Base-by-base conservation (phyloP, 169 alveolate genomes). In the Plasmodium coatneyi region DNA sequence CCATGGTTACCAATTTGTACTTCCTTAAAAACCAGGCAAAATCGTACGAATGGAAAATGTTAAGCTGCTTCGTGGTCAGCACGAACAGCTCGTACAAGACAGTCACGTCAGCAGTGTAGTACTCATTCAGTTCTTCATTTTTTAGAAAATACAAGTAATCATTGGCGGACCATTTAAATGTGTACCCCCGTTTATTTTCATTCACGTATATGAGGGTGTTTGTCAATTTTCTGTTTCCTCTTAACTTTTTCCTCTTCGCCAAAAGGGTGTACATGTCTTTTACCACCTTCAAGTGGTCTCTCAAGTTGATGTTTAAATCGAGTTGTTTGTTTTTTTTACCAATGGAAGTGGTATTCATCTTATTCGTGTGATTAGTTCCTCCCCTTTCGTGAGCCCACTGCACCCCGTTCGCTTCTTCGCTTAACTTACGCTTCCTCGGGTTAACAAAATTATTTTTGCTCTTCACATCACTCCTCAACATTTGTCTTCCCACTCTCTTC, bases 401-500 rank as follows among this genome's bases (percentile, higher is more conserved):
- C 5, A 0, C 19, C 19, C 70, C 78, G 22, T 49, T 41, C 22
- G 41, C 19, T 49, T 49, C 71, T 14, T 78, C 46, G 32, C 36
- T 87, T 87, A n/a, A 39, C 22, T 87, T 79, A 7, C 82, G 83
- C 71, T 87, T 79, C 82, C 93, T 87, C 80, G 93, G 93, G 39
- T 87, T 87, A 54, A 87, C 71, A 87, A 87, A 87, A 41, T 79
- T 32, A 1, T 28, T 87, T 87, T 78, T 87, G 30, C 32, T 5
- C 46, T 82, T 82, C 52, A 66, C 36, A 66, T 66, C 46, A 46
- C 22, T 36, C 30, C 49, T 82, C n/a, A 66, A 60, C 70, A 54
- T 81, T 81, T 81, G 66, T 14, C 54, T n/a, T 14, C 49, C 54
- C 16, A 22, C 89, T 54, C 39, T 81, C 19, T 16, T 54, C 66